Evolutionary conservation across 1,284 basidiomycete species (phyloP).

Genomic region (Leccinum fallax): DNA sequence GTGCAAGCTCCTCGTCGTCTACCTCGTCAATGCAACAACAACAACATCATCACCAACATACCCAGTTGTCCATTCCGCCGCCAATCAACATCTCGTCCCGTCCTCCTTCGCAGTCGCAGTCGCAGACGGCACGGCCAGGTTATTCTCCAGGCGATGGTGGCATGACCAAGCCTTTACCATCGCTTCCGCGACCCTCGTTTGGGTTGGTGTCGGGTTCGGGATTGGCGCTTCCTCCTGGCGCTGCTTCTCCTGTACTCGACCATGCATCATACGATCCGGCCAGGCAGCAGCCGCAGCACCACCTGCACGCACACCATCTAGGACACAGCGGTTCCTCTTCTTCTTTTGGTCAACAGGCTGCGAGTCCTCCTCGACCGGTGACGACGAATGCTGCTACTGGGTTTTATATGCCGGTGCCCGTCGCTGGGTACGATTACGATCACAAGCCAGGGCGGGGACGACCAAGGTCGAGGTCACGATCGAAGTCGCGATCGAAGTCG

Average conservation of each 20-base stretch:
- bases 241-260: not conserved
- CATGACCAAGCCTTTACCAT: conserved; percentile 1
- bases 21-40: not conserved
- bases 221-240: not conserved
- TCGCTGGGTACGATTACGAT: not conserved
- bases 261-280: not conserved
- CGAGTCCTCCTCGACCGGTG: not conserved
- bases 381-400: not conserved
- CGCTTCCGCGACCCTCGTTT: not conserved
- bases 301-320: not conserved
- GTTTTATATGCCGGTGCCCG: not conserved
- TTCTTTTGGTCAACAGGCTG: not conserved
- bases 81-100: conserved; percentile 15
- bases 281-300: not conserved
- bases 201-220: not conserved
- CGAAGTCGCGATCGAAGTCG: not conserved
- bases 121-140: conserved; percentile 2
- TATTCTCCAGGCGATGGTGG: not conserved
- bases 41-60: not conserved
- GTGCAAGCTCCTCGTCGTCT: not conserved
- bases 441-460: conserved; percentile 6
- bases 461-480: conserved; percentile 4
- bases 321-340: not conserved
- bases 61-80: conserved; percentile 8
- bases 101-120: conserved; percentile 6